Conservation (phyloP, 768 basidiomycete genomes). For the Sporobolomyces phaffii region DNA sequence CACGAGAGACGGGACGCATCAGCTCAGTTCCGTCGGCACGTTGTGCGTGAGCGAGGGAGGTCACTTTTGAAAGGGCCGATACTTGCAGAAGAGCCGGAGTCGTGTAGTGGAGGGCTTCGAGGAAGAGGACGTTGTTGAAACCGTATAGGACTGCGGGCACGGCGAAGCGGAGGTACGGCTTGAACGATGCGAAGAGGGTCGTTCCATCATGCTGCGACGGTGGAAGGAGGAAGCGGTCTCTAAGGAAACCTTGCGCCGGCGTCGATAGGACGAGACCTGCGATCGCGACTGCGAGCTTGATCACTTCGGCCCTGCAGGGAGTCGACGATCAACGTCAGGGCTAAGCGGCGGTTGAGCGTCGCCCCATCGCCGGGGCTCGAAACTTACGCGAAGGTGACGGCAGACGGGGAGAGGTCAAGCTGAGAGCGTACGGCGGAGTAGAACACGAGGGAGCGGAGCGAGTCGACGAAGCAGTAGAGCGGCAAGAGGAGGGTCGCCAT, state of each 20-base stretch:
- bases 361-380: neutral
- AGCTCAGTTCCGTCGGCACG: too few species aligned
- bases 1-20: too few species aligned
- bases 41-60: too few species aligned
- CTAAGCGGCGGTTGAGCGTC: too few species aligned
- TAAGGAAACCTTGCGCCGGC: neutral
- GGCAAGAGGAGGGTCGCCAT: constrained; percentile 1
- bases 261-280: neutral
- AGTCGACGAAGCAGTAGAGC: constrained; percentile 8
- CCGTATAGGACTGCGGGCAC: constrained; percentile 16
- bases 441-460: constrained; percentile 2
- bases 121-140: constrained; percentile 25
- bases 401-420: neutral
- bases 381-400: constrained; percentile 2
- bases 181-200: neutral
- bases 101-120: constrained; percentile 12
- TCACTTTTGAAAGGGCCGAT: constrained; percentile 14
- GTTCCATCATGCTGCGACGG: neutral
- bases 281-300: constrained; percentile 2
- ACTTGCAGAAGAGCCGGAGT: constrained; percentile 23
- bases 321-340: too few species aligned
- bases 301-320: neutral
- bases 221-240: neutral
- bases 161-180: constrained; percentile 15
- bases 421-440: neutral